Evolutionary conservation across 495 filamentous ascomycete genomes (phyloP), one percentile per base, ranked within the genome.

Genomic region (Glarea lozoyensis): DNA sequence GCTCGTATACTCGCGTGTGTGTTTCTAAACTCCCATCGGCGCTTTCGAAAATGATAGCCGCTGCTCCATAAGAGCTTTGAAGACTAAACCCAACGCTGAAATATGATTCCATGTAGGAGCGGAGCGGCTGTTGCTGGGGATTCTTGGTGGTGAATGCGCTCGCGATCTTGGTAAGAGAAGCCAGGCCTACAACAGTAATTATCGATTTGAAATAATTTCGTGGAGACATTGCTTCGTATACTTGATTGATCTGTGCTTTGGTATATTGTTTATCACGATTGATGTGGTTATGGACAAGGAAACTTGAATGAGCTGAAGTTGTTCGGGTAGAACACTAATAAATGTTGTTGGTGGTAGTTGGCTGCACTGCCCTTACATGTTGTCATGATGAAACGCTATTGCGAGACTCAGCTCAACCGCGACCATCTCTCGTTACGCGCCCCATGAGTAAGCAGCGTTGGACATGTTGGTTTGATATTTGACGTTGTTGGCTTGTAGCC

Each of bases 61-160:
- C 40, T 33, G 40, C 24, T 18, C 40, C 40, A 17, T 42, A 42
- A 19, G 23, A 42, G 25, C 25, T 32, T 17, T 31, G 25, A 19
- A 42, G 40, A 42, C 40, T 42, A 17, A 42, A 42, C 11, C 40
- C 38, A 25, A 41, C 38, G 18, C 38, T 41, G 38, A 27, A 41
- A 27, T 41, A 27, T 27, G 38, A 27, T 5, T 25, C 19, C 18
- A 12, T 17, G 38, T 35, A 15, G 15, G 32, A 9, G 32, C 15
- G 32, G 32, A 35, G 32, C 32, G 32, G 32, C 9, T 35, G 32
- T 35, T 35, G 32, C 10, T 35, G 10, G 15, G 6, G 9, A 35
- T 16, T 35, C 15, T 35, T 15, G 17, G 15, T 6, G 10, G 32
- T 11, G 9, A 35, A 35, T 15, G 32, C 32, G 10, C 10, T 11